phyloP scores from a whole-genome alignment of 73 alveolate genomes.

The Paramecium primaurelia region DNA sequence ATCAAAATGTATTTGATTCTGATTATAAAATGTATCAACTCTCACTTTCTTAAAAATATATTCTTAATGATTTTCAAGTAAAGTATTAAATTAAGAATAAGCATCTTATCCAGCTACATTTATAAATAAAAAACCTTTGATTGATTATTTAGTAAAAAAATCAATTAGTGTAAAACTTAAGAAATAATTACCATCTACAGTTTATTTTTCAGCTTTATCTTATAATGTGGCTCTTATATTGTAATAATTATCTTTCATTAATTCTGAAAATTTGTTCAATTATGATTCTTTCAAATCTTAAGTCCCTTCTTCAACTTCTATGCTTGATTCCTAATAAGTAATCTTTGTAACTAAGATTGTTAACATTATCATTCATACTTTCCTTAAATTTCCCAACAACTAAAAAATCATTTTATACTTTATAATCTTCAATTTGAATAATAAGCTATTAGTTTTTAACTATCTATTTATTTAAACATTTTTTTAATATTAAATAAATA shows the following conservation, averaged over 20 bases:
- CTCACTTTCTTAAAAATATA: not conserved
- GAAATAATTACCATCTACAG: not conserved
- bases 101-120: not conserved
- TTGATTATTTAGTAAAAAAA: not conserved
- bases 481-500: not conserved
- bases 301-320: not conserved
- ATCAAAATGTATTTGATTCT: not conserved
- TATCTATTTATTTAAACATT: not conserved
- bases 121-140: not conserved
- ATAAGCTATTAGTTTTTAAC: not conserved
- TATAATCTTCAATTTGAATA: not conserved
- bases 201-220: not conserved
- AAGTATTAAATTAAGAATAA: not conserved
- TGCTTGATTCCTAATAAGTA: not conserved
- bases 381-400: not conserved
- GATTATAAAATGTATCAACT: not conserved
- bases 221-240: not conserved
- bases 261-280: not conserved
- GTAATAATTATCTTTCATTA: not conserved
- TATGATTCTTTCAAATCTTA: not conserved
- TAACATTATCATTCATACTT: not conserved
- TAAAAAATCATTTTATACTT: not conserved
- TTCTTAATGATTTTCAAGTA: not conserved
- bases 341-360: not conserved
- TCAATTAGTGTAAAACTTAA: not conserved